Evolutionary conservation across 805 yeast genomes (phyloP).

Genomic region (Spencermartinsiella europaea): DNA sequence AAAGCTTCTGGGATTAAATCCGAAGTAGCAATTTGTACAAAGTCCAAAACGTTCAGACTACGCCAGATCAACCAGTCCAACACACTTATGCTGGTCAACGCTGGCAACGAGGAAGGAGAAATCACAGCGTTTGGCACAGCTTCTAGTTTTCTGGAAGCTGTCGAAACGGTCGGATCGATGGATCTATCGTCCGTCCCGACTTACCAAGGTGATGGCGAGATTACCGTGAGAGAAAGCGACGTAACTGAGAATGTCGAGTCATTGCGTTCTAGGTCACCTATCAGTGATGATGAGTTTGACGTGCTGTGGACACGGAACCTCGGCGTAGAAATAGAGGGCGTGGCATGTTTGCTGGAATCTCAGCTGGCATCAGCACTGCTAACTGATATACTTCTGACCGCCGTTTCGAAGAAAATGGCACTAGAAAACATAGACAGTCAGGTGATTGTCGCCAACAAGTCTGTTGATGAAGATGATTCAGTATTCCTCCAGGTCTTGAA

Average conservation of each 20-base stretch:
- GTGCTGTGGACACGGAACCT: conserved; percentile 46
- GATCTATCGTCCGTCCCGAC: conserved; percentile 23
- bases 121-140: conserved; percentile 24
- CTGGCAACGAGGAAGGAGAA: conserved; percentile 4
- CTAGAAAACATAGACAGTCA: conserved; percentile 18
- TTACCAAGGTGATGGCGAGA: conserved; percentile 17
- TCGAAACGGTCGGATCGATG: conserved; percentile 11
- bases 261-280: conserved; percentile 38
- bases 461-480: conserved; percentile 35
- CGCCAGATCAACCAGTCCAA: conserved; percentile 86
- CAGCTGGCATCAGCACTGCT: conserved; percentile 23
- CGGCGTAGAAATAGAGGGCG: conserved; percentile 52
- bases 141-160: conserved; percentile 23
- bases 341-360: conserved; percentile 33
- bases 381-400: conserved; percentile 19
- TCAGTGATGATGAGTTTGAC: conserved; percentile 51
- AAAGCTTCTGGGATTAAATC: conserved; percentile 32
- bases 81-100: conserved; percentile 54
- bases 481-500: conserved; percentile 48
- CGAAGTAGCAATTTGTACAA: conserved; percentile 59
- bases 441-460: conserved; percentile 18
- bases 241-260: conserved; percentile 6
- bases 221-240: not conserved
- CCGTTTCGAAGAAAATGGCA: conserved; percentile 14
- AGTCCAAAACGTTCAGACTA: conserved; percentile 52